Conservation (phyloP, 73 alveolate genomes). For the Symbiodinium pilosum region DNA sequence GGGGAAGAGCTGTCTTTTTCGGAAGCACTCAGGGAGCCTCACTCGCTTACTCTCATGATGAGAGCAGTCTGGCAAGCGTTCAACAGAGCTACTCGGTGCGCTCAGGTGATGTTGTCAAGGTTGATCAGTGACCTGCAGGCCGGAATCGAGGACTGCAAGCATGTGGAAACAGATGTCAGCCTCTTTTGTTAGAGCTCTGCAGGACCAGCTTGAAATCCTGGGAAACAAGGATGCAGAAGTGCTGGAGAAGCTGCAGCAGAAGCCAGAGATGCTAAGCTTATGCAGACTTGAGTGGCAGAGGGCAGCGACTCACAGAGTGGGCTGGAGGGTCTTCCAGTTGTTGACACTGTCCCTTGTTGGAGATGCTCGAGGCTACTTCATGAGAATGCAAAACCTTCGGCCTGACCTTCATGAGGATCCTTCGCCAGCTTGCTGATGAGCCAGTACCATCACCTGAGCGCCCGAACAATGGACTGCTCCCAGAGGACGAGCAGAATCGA, state of each 20-base stretch:
- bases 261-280: slow-evolving; percentile 41
- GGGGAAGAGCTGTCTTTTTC: background rate
- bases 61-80: too few relatives aligned
- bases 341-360: background rate
- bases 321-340: background rate
- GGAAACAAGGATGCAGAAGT: slow-evolving; percentile 18
- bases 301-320: background rate
- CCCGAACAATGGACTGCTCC: slow-evolving; percentile 56
- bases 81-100: too few relatives aligned
- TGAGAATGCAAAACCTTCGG: too few relatives aligned
- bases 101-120: slow-evolving; percentile 47
- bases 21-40: background rate
- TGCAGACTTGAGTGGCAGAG: background rate
- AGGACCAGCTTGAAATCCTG: slow-evolving; percentile 71
- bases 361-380: too few relatives aligned
- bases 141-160: background rate
- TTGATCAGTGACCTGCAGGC: slow-evolving; percentile 46
- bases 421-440: slow-evolving; percentile 52
- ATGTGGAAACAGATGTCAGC: too few relatives aligned
- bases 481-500: slow-evolving; percentile 33
- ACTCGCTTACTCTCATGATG: too few relatives aligned
- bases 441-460: slow-evolving; percentile 34
- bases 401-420: slow-evolving; percentile 49
- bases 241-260: slow-evolving; percentile 27
- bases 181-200: background rate